These are phyloP conservation scores for Bipolaris bicolor DNA, from an alignment of 2,329 filamentous ascomycete genomes.

Conservation along the genomic window DNA sequence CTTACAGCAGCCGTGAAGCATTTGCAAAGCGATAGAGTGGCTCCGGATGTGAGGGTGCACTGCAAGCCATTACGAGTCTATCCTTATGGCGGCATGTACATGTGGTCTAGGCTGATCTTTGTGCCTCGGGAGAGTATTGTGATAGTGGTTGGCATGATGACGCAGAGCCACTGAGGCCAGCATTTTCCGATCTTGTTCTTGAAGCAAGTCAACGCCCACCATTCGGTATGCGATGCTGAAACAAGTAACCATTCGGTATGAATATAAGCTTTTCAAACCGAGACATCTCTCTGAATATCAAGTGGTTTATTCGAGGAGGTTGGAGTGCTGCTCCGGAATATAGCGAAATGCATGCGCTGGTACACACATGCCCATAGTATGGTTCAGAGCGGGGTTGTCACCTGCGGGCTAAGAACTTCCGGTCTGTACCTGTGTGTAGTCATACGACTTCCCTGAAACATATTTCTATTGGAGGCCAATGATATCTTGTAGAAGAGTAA, in stretches of 20 bases:
- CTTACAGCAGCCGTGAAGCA: neutral
- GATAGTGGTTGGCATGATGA: slow-evolving; percentile 16
- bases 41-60: neutral
- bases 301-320: neutral
- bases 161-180: neutral
- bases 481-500: too few relatives aligned
- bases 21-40: neutral
- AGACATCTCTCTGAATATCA: neutral
- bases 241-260: neutral
- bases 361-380: neutral
- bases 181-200: neutral
- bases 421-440: too few relatives aligned
- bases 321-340: neutral
- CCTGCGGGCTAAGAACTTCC: neutral
- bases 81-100: neutral
- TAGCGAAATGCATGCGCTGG: neutral
- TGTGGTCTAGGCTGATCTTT: slow-evolving; percentile 2
- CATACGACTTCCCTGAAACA: too few relatives aligned
- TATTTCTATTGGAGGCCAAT: too few relatives aligned
- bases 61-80: neutral
- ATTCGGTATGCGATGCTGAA: neutral
- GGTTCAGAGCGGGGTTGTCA: slow-evolving; percentile 9
- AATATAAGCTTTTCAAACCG: neutral
- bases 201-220: neutral
- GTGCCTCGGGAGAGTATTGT: neutral